Base-by-base conservation (phyloP, 2,329 filamentous ascomycete species). In the Sodiomyces alkalinus region DNA sequence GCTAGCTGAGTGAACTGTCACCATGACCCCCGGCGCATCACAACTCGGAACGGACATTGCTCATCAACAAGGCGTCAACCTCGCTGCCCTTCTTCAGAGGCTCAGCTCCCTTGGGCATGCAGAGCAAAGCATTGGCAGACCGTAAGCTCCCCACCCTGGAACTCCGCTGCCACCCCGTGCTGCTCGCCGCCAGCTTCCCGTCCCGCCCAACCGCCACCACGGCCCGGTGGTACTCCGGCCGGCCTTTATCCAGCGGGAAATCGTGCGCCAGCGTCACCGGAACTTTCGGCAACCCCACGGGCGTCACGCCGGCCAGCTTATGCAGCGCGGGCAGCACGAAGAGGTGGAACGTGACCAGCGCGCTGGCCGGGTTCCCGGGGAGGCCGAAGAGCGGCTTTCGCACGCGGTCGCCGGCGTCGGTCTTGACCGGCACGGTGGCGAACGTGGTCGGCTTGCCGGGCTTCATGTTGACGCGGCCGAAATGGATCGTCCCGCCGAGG, bases 381-480 rank as follows among this genome's bases (percentile, higher is more conserved):
- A 98, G 64, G 0, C 82, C 81, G 55, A 98, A 98, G 39, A 98
- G 71, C 33, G 77, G 64, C 46, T 80, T 85, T 2, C 56, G 58
- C 15, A 71, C 52, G 25, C 74, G 64, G 22, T 68, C 58, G 13
- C 74, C 70, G 2, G 43, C 46, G 35, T 68, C 66, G 33, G 69
- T 60, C 49, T 74, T 75, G 21, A 68, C 60, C 1, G 81, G 75
- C 0, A 96, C 68, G 0, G 83, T 94, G 3, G 90, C 90, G 50
- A 98, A 98, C 0, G 90, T 98, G 0, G 86, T 94, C 3, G 90
- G 90, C 53, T 96, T 98, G 4, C 90, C 90, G 0, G 90, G 90
- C 58, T 98, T 98, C 90, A 98, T 96, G 30, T 78, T 71, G 3
- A 98, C 90, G 3, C 90, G 78, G 15, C 90, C 90, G 42, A 98